These are phyloP conservation scores for Parmelia sp. DNA, from an alignment of 495 filamentous ascomycete species.

Conservation along the genomic window DNA sequence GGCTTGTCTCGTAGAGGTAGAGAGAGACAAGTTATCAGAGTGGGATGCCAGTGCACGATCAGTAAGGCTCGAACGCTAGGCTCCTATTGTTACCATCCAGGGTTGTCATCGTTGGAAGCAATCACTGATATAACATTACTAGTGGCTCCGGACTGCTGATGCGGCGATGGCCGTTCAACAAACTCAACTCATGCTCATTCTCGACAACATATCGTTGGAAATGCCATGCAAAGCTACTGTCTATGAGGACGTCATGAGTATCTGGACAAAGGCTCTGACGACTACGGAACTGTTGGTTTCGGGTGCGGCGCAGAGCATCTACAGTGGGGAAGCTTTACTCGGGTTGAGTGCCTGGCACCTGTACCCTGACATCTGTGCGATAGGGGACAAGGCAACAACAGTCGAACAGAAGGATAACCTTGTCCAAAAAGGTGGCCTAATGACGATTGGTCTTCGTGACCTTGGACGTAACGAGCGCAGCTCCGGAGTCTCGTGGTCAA, in stretches of 20 bases:
- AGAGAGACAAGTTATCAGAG: conserved; percentile 22
- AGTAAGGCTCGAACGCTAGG: too few species aligned
- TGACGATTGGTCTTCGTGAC: too few species aligned
- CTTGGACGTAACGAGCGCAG: too few species aligned
- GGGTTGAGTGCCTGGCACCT: conserved; percentile 37
- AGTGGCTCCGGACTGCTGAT: conserved; percentile 35
- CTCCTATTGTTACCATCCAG: too few species aligned
- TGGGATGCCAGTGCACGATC: conserved; percentile 36
- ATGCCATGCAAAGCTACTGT: conserved; percentile 25
- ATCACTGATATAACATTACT: too few species aligned
- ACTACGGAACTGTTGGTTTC: conserved; percentile 26
- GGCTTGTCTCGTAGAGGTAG: not conserved
- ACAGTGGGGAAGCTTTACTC: conserved; percentile 29
- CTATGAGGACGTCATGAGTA: conserved; percentile 25
- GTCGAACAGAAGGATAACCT: conserved; percentile 26
- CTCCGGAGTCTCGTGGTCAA: too few species aligned
- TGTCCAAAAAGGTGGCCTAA: too few species aligned
- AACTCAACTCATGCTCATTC: conserved; percentile 33
- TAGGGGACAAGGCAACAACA: not conserved
- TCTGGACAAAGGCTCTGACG: conserved; percentile 24
- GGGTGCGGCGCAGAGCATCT: conserved; percentile 25
- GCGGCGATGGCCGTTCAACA: conserved; percentile 24
- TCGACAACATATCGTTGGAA: conserved; percentile 34
- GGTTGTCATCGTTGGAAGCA: too few species aligned
- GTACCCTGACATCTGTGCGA: conserved; percentile 32